Percentiles rank a stretch among this genome's conserved stretches.
Conservation (phyloP, 2,329 filamentous ascomycete species). For the Arthroderma sp. region DNA sequence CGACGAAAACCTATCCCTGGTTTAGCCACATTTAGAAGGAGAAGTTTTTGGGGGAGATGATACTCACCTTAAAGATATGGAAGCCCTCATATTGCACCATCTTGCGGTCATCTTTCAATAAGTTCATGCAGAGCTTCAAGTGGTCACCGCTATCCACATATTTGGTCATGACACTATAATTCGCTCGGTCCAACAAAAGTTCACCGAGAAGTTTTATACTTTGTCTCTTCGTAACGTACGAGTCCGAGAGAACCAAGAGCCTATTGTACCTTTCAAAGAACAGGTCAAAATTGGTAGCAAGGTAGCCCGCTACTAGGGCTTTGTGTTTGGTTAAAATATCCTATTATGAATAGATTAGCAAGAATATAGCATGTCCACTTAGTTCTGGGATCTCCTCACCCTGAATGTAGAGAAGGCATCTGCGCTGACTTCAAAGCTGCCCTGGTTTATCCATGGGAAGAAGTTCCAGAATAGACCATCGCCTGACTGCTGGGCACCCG, state of each 20-base stretch:
- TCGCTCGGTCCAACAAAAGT: slow-evolving; percentile 83
- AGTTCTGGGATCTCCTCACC: slow-evolving; percentile 37
- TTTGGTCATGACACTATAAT: slow-evolving; percentile 95
- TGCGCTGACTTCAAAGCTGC: slow-evolving; percentile 89
- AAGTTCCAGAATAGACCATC: slow-evolving; percentile 91
- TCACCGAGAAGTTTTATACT: slow-evolving; percentile 96
- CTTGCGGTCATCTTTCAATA: slow-evolving; percentile 85
- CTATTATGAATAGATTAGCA: slow-evolving; percentile 31
- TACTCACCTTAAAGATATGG: slow-evolving; percentile 78
- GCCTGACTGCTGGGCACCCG: slow-evolving; percentile 60
- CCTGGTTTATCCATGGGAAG: slow-evolving; percentile 94
- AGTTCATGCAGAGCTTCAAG: slow-evolving; percentile 95
- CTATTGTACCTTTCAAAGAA: slow-evolving; percentile 90
- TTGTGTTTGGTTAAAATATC: slow-evolving; percentile 94
- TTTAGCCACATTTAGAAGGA: slow-evolving; percentile 8
- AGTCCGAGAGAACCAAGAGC: slow-evolving; percentile 76
- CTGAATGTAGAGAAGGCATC: slow-evolving; percentile 97
- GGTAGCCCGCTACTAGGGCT: slow-evolving; percentile 72
- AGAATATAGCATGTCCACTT: no score
- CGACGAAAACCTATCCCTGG: slow-evolving; percentile 64
- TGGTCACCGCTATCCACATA: slow-evolving; percentile 94
- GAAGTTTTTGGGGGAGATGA: background rate
- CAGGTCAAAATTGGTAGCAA: slow-evolving; percentile 77
- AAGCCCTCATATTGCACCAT: slow-evolving; percentile 99
- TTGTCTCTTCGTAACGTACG: slow-evolving; percentile 95